A percentile compares a stretch with the other conserved stretches of the same genome.
Conservation (phyloP, 2,329 filamentous ascomycete species). For the Ascochyta rabiei region DNA sequence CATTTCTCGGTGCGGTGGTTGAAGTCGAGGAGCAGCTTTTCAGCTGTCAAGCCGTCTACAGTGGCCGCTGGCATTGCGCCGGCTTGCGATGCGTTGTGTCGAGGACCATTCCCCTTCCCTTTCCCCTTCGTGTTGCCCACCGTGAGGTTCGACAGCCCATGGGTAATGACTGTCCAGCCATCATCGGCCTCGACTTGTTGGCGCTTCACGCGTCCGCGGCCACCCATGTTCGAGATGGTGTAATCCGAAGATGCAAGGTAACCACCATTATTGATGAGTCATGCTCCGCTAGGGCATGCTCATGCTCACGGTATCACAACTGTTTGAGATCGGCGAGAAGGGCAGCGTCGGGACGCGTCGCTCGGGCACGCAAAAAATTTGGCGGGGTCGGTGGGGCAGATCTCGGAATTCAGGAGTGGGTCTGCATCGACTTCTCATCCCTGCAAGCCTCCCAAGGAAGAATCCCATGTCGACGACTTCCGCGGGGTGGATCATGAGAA, state of each 20-base stretch:
- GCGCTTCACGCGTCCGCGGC: conserved; percentile 37
- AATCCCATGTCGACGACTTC: not conserved
- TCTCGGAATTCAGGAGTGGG: not conserved
- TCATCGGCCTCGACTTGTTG: conserved; percentile 37
- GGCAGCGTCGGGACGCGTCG: not conserved
- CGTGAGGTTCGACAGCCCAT: conserved; percentile 24
- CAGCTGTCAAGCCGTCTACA: conserved; percentile 33
- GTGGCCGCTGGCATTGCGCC: conserved; percentile 21
- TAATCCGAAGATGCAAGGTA: not conserved
- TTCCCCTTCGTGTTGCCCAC: conserved; percentile 10
- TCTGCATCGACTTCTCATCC: not conserved
- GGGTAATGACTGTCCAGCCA: conserved; percentile 48
- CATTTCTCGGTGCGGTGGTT: conserved; percentile 31
- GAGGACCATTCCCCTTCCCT: not conserved
- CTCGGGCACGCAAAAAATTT: not conserved
- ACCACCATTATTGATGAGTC: conserved; percentile 4
- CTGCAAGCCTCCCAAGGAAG: not conserved
- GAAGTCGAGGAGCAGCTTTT: conserved; percentile 33
- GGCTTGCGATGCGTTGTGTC: not conserved
- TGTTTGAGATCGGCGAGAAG: not conserved
- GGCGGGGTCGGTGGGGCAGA: conserved; percentile 10
- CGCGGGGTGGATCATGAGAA: not conserved
- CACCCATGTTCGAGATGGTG: conserved; percentile 6
- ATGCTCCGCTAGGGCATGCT: not conserved
- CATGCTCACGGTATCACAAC: not conserved